Conservation (phyloP, 108 stramenopile species). For the Pseudonitzschia multiseries region DNA sequence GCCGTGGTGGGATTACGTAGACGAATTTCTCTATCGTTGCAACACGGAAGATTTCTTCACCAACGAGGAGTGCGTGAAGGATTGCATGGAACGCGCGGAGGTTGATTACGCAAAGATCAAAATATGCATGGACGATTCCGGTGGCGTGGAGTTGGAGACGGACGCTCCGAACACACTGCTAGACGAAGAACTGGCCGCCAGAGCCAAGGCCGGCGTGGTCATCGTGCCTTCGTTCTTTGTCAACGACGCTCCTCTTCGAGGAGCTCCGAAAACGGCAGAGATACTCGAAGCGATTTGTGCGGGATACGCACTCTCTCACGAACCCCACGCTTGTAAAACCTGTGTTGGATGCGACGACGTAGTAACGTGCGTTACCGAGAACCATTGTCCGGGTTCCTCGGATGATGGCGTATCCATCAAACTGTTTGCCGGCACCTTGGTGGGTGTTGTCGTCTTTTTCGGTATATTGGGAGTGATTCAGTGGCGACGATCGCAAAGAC, state of each 20-base stretch:
- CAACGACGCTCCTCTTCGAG: slow-evolving; percentile 86
- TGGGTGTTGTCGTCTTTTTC: slow-evolving; percentile 20
- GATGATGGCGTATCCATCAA: slow-evolving; percentile 29
- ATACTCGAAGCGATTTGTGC: slow-evolving; percentile 92
- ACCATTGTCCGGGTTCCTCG: slow-evolving; percentile 29
- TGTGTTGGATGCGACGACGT: slow-evolving; percentile 41
- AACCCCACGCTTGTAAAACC: slow-evolving; percentile 63
- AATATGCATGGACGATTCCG: slow-evolving; percentile 58
- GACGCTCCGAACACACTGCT: slow-evolving; percentile 59
- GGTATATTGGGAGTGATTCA: slow-evolving; percentile 59
- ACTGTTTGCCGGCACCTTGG: slow-evolving; percentile 28
- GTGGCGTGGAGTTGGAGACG: slow-evolving; percentile 46
- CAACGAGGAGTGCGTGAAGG: slow-evolving; percentile 53
- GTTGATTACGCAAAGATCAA: slow-evolving; percentile 39
- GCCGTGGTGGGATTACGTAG: slow-evolving; percentile 71
- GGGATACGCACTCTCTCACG: slow-evolving; percentile 76
- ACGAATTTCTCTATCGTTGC: slow-evolving; percentile 49
- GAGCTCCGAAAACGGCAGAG: slow-evolving; percentile 58
- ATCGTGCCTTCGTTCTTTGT: slow-evolving; percentile 84
- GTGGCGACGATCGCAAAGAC: slow-evolving; percentile 73
- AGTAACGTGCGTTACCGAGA: slow-evolving; percentile 22
- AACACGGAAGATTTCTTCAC: slow-evolving; percentile 25
- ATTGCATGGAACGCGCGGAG: slow-evolving; percentile 43
- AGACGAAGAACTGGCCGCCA: slow-evolving; percentile 65
- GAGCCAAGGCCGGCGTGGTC: slow-evolving; percentile 64